These are phyloP conservation scores for Kwoniella shivajii DNA, from an alignment of 1,284 basidiomycete genomes.

Conservation along the genomic window DNA sequence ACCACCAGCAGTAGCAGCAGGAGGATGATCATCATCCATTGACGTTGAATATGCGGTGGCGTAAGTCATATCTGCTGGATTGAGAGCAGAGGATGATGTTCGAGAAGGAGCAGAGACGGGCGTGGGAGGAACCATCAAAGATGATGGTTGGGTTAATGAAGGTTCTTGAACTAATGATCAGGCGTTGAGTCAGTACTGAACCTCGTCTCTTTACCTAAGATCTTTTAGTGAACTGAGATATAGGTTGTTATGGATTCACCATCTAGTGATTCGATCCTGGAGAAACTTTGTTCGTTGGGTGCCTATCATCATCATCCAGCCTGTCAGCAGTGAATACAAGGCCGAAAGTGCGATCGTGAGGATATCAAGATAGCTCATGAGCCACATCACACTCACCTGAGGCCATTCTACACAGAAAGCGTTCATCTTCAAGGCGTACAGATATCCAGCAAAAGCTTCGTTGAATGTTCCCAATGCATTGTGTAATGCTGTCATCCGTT, in stretches of 20 bases:
- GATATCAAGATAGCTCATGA: too few relatives aligned
- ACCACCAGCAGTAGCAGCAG: conserved; percentile 1
- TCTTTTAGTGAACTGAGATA: not conserved
- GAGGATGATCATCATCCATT: conserved; percentile 15
- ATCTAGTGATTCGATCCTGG: conserved; percentile 7
- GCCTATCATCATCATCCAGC: conserved; percentile 3
- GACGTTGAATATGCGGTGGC: conserved; percentile 40
- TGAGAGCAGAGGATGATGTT: conserved; percentile 1
- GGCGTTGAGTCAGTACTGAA: not conserved
- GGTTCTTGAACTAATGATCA: conserved; percentile 7
- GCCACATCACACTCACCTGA: conserved; percentile 69
- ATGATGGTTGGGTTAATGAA: conserved; percentile 8
- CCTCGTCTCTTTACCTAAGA: too few relatives aligned
- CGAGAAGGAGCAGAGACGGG: conserved; percentile 2
- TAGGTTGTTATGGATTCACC: conserved; percentile 1
- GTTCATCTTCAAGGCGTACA: conserved; percentile 93
- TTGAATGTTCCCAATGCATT: conserved; percentile 82
- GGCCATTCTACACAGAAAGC: conserved; percentile 89
- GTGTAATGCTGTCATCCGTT: conserved; percentile 70
- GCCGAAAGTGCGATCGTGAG: too few relatives aligned
- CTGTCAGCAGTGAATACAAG: not conserved
- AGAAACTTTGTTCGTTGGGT: conserved; percentile 16
- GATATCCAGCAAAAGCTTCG: conserved; percentile 87
- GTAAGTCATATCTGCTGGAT: conserved; percentile 44
- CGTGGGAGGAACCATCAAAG: not conserved